Percentiles rank a stretch among this genome's conserved stretches.
These are phyloP conservation scores for Catenaria anguillulae DNA, from an alignment of 371 early-diverging fungal genomes.

Conservation along the genomic window DNA sequence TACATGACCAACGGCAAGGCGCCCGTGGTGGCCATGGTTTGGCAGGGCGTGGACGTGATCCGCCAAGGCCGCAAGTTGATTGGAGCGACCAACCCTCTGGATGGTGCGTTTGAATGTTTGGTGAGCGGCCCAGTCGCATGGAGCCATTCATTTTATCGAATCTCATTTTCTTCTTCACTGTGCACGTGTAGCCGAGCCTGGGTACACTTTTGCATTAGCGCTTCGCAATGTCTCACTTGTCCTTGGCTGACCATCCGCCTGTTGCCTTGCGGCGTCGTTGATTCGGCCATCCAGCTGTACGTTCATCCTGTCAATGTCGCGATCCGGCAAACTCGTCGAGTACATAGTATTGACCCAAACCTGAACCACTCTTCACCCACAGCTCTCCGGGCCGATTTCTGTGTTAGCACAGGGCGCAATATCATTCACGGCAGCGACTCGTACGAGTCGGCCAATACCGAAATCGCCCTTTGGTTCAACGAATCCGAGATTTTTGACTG, in stretches of 20 bases:
- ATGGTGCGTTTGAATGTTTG: background rate
- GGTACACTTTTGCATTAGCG: too few species aligned
- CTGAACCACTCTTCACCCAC: slow-evolving; percentile 13
- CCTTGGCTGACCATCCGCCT: too few species aligned
- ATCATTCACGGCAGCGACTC: slow-evolving; percentile 42
- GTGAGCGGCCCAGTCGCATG: too few species aligned
- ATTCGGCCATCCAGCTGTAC: too few species aligned
- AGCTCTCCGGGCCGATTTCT: slow-evolving; percentile 39
- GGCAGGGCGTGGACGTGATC: slow-evolving; percentile 35
- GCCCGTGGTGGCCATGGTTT: slow-evolving; percentile 18
- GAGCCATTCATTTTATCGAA: slow-evolving; percentile 8
- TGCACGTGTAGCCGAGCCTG: too few species aligned
- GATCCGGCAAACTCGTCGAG: too few species aligned
- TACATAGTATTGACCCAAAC: too few species aligned
- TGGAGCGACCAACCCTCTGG: slow-evolving; percentile 40
- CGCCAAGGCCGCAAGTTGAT: slow-evolving; percentile 29
- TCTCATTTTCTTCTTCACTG: too few species aligned
- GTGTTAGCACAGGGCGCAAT: slow-evolving; percentile 19
- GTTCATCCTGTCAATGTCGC: too few species aligned
- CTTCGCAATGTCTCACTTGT: too few species aligned
- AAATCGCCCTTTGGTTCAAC: slow-evolving; percentile 1
- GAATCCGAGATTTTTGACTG: slow-evolving; percentile 15
- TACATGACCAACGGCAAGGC: slow-evolving; percentile 14
- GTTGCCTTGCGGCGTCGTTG: too few species aligned
- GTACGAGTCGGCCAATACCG: background rate